Evolutionary conservation across 257 asterid species (phyloP).

Genomic region (Plantago ovata): DNA sequence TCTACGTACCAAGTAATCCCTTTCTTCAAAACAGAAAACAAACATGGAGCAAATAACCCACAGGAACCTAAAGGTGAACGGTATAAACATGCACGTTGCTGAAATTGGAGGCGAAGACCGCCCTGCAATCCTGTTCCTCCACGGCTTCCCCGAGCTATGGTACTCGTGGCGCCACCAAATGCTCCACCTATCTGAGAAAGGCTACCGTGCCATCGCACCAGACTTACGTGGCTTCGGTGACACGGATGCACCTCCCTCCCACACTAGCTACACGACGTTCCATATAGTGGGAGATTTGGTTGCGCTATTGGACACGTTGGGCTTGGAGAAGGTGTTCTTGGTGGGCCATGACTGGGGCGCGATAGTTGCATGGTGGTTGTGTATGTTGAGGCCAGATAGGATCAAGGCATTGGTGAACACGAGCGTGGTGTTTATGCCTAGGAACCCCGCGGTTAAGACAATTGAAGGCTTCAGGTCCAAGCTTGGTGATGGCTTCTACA

Average conservation of each 20-base stretch:
- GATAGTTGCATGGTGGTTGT: slow-evolving; percentile 35
- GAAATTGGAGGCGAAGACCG: slow-evolving; percentile 34
- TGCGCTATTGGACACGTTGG: slow-evolving; percentile 32
- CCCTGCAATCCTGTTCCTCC: slow-evolving; percentile 32
- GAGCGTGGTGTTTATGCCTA: slow-evolving; percentile 10
- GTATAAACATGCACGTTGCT: slow-evolving; percentile 38
- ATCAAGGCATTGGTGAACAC: slow-evolving; percentile 12
- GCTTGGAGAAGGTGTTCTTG: slow-evolving; percentile 38
- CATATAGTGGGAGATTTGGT: slow-evolving; percentile 41
- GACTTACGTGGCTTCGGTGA: slow-evolving; percentile 49
- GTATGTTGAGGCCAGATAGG: slow-evolving; percentile 44
- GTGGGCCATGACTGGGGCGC: slow-evolving; percentile 68
- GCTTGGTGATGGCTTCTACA: slow-evolving; percentile 14
- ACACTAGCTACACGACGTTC: slow-evolving; percentile 24
- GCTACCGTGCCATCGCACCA: slow-evolving; percentile 41
- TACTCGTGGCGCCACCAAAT: slow-evolving; percentile 54
- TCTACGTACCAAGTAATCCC: background rate
- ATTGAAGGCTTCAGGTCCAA: slow-evolving; percentile 1
- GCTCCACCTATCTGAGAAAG: slow-evolving; percentile 29
- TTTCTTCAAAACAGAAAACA: background rate
- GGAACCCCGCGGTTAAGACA: slow-evolving; percentile 3
- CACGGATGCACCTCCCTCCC: slow-evolving; percentile 31
- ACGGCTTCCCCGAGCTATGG: slow-evolving; percentile 50
- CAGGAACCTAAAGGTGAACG: slow-evolving; percentile 23
- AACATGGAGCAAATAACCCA: slow-evolving; percentile 23